A percentile compares a stretch with the other conserved stretches of the same genome.
Evolutionary conservation across 1,284 basidiomycete genomes (phyloP).

Genomic region (Caloboletus firmus): DNA sequence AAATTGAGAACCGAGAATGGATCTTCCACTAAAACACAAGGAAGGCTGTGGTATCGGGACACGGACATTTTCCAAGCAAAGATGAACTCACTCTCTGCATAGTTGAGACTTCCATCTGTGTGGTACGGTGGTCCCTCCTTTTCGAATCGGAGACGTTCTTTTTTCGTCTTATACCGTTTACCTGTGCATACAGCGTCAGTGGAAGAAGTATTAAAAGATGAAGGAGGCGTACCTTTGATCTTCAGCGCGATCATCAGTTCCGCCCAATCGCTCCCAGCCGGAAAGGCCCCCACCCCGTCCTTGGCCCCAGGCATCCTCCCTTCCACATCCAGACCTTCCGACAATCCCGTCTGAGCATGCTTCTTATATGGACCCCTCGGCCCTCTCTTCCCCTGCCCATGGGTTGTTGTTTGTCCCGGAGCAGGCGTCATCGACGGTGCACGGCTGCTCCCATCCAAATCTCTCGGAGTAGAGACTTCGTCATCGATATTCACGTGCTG

Average conservation of each 20-base stretch:
- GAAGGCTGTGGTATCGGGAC: background rate
- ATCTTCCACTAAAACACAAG: conserved; percentile 61
- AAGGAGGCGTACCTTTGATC: conserved; percentile 53
- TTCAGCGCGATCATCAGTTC: conserved; percentile 68
- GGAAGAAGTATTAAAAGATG: background rate
- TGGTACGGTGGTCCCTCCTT: conserved; percentile 66
- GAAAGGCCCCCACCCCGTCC: conserved; percentile 71
- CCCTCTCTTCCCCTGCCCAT: conserved; percentile 31
- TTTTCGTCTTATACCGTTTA: conserved; percentile 75
- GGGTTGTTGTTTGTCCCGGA: conserved; percentile 40
- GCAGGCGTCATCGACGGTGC: conserved; percentile 28
- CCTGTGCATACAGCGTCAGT: conserved; percentile 39
- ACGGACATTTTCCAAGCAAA: background rate
- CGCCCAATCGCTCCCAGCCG: conserved; percentile 65
- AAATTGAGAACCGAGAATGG: conserved; percentile 66
- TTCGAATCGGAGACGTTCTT: conserved; percentile 70
- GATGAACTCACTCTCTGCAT: conserved; percentile 54
- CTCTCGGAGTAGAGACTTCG: conserved; percentile 29
- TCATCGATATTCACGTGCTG: conserved; percentile 30
- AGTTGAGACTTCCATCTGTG: conserved; percentile 71
- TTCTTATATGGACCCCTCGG: conserved; percentile 53
- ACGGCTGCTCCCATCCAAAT: conserved; percentile 24
- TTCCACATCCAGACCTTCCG: conserved; percentile 62
- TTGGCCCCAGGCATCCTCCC: conserved; percentile 71
- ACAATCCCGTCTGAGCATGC: conserved; percentile 36